These are phyloP conservation scores for Claviceps fusiformis DNA, from an alignment of 2,329 filamentous ascomycete genomes.

Conservation along the genomic window DNA sequence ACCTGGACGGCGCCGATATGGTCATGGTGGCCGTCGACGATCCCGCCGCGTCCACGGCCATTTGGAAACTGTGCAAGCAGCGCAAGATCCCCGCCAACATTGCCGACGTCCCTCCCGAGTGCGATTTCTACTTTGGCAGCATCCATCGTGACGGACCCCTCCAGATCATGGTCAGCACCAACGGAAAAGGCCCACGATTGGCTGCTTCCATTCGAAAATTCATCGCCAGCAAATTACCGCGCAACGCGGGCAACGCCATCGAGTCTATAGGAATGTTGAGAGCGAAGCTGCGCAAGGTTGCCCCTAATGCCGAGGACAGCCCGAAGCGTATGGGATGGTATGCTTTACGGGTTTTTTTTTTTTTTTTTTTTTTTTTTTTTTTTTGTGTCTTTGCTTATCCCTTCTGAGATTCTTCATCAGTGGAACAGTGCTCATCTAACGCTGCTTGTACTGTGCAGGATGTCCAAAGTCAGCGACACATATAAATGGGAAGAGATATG, in stretches of 20 bases:
- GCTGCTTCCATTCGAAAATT: slow-evolving; percentile 74
- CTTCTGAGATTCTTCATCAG: background rate
- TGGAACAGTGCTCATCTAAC: background rate
- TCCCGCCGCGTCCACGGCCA: slow-evolving; percentile 71
- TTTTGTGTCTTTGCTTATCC: too few species aligned
- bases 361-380: too few species aligned
- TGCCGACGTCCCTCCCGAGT: slow-evolving; percentile 90
- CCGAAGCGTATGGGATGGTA: slow-evolving; percentile 85
- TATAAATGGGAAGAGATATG: slow-evolving; percentile 80
- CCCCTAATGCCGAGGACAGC: slow-evolving; percentile 58
- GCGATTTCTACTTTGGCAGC: slow-evolving; percentile 97
- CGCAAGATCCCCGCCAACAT: slow-evolving; percentile 81
- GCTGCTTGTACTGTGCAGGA: slow-evolving; percentile 39
- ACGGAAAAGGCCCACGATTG: slow-evolving; percentile 85
- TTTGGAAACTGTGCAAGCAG: slow-evolving; percentile 90
- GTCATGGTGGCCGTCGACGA: slow-evolving; percentile 91
- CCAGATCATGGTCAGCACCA: slow-evolving; percentile 98
- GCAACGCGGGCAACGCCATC: slow-evolving; percentile 73
- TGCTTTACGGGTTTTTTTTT: slow-evolving; percentile 10
- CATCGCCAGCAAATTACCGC: slow-evolving; percentile 64
- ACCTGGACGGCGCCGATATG: slow-evolving; percentile 74
- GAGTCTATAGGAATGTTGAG: slow-evolving; percentile 70
- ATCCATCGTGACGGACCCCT: slow-evolving; percentile 89
- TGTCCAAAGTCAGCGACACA: slow-evolving; percentile 78
- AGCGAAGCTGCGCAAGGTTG: slow-evolving; percentile 63